These are phyloP conservation scores for Mycosphaerella arachidis DNA, from an alignment of 2,329 filamentous ascomycete species.

Conservation along the genomic window DNA sequence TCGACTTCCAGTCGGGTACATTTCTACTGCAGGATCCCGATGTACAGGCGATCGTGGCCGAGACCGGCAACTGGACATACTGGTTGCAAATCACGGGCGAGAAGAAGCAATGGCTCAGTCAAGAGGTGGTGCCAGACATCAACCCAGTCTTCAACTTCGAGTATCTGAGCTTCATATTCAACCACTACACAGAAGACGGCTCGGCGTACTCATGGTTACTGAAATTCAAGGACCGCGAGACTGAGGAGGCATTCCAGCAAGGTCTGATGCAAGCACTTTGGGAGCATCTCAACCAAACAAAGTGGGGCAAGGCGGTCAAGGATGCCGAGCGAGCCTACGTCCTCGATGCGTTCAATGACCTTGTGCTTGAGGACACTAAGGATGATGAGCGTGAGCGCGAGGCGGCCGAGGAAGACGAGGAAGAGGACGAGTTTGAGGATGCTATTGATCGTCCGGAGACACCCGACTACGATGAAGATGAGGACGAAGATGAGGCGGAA, in stretches of 20 bases:
- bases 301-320: slow-evolving; percentile 83
- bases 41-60: slow-evolving; percentile 74
- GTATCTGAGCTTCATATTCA: slow-evolving; percentile 98
- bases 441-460: slow-evolving; percentile 64
- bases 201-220: slow-evolving; percentile 94
- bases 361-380: slow-evolving; percentile 78
- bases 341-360: slow-evolving; percentile 88
- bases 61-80: slow-evolving; percentile 89
- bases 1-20: slow-evolving; percentile 80
- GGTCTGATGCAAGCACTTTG: slow-evolving; percentile 92
- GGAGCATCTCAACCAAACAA: slow-evolving; percentile 91
- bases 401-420: slow-evolving; percentile 51
- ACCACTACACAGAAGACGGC: slow-evolving; percentile 84
- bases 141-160: slow-evolving; percentile 99
- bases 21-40: slow-evolving; percentile 75
- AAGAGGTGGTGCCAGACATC: slow-evolving; percentile 80
- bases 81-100: slow-evolving; percentile 81
- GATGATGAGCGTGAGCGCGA: slow-evolving; percentile 52
- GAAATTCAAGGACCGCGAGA: slow-evolving; percentile 78
- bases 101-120: slow-evolving; percentile 79
- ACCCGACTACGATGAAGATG: slow-evolving; percentile 68
- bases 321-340: slow-evolving; percentile 92
- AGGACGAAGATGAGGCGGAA: slow-evolving; percentile 73
- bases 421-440: slow-evolving; percentile 55
- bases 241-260: slow-evolving; percentile 82